These are phyloP conservation scores for Wallacemonas rigidus DNA, from an alignment of 208 protist species.

Conservation along the genomic window DNA sequence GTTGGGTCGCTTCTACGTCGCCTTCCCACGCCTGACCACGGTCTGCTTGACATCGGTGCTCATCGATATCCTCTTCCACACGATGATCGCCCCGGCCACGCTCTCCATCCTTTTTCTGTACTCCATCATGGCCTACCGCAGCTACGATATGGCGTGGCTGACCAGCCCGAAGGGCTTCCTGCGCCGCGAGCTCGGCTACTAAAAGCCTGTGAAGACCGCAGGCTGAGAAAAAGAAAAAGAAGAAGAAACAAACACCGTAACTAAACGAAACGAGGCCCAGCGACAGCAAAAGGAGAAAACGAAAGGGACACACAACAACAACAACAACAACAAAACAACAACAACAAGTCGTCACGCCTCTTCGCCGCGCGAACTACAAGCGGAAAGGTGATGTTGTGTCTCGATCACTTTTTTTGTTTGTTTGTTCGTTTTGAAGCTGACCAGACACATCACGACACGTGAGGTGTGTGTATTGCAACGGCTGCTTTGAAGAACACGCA, in stretches of 20 bases:
- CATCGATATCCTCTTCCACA: slow-evolving; percentile 82
- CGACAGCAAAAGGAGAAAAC: background rate
- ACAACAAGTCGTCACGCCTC: too few species aligned
- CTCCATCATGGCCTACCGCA: slow-evolving; percentile 77
- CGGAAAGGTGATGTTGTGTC: background rate
- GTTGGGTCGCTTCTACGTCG: slow-evolving; percentile 75
- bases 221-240: slow-evolving; percentile 2
- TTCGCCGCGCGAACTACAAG: too few species aligned
- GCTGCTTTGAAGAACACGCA: too few species aligned
- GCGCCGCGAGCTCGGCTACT: slow-evolving; percentile 82
- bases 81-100: slow-evolving; percentile 84
- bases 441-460: too few species aligned
- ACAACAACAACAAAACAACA: background rate
- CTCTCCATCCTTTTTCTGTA: slow-evolving; percentile 86
- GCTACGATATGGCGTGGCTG: slow-evolving; percentile 89
- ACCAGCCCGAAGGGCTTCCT: slow-evolving; percentile 89
- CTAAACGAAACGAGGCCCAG: background rate
- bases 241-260: background rate
- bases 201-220: slow-evolving; percentile 10
- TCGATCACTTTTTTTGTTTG: background rate
- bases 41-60: slow-evolving; percentile 61
- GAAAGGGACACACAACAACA: background rate
- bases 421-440: too few species aligned
- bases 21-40: slow-evolving; percentile 70
- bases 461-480: too few species aligned